Conservation (phyloP, 257 asterid species). For the Salvia splendens region DNA sequence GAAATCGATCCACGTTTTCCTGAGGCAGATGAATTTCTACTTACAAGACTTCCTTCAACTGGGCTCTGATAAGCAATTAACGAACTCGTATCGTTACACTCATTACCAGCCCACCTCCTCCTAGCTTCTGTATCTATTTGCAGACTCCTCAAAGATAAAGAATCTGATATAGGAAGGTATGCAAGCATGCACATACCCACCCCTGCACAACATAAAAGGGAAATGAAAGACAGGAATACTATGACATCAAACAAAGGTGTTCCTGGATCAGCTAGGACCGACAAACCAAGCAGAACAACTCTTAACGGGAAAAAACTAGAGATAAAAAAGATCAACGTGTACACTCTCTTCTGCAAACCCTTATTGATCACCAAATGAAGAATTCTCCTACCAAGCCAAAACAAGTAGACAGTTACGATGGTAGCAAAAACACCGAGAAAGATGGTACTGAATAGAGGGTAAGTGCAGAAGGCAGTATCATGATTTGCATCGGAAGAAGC, state of each 20-base stretch:
- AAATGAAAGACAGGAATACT: slow-evolving; percentile 82
- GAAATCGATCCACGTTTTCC: slow-evolving; percentile 64
- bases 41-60: slow-evolving; percentile 37
- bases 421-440: slow-evolving; percentile 77
- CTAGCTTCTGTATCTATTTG: slow-evolving; percentile 68
- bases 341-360: slow-evolving; percentile 90
- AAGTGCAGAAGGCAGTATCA: slow-evolving; percentile 65
- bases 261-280: slow-evolving; percentile 61
- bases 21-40: slow-evolving; percentile 51
- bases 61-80: slow-evolving; percentile 69
- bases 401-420: slow-evolving; percentile 57
- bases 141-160: slow-evolving; percentile 67
- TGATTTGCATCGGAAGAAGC: slow-evolving; percentile 34
- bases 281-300: slow-evolving; percentile 74
- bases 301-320: slow-evolving; percentile 69
- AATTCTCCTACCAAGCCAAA: slow-evolving; percentile 82
- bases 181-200: slow-evolving; percentile 78
- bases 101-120: slow-evolving; percentile 45
- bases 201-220: slow-evolving; percentile 73
- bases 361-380: slow-evolving; percentile 84
- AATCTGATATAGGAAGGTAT: slow-evolving; percentile 83
- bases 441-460: slow-evolving; percentile 75
- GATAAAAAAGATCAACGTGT: slow-evolving; percentile 59
- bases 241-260: slow-evolving; percentile 50
- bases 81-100: slow-evolving; percentile 54